These are phyloP conservation scores for Didymellaceae sp. DNA, from an alignment of 2,329 filamentous ascomycete species.

Conservation along the genomic window DNA sequence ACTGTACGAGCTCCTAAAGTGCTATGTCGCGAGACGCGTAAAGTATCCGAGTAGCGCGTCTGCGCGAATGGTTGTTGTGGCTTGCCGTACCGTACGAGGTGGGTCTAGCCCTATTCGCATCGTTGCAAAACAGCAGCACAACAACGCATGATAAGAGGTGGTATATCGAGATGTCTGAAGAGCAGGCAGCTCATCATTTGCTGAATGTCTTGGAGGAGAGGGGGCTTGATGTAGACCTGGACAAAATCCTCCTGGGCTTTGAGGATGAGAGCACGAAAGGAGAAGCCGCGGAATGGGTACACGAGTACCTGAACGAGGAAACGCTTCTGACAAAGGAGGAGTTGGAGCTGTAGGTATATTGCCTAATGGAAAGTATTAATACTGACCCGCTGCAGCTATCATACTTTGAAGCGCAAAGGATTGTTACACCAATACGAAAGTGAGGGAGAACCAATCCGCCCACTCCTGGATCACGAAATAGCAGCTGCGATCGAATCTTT, in stretches of 20 bases:
- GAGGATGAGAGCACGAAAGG: slow-evolving; percentile 50
- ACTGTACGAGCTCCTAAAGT: slow-evolving; percentile 6
- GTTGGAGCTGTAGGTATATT: slow-evolving; percentile 51
- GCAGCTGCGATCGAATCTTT: slow-evolving; percentile 67
- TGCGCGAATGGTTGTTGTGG: slow-evolving; percentile 31
- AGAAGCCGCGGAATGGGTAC: slow-evolving; percentile 54
- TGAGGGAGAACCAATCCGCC: slow-evolving; percentile 47
- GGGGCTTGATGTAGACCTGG: slow-evolving; percentile 51
- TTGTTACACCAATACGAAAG: slow-evolving; percentile 40
- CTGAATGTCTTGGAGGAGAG: slow-evolving; percentile 54
- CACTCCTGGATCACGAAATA: slow-evolving; percentile 66
- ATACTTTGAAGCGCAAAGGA: slow-evolving; percentile 42
- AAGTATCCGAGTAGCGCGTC: slow-evolving; percentile 37
- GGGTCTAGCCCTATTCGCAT: slow-evolving; percentile 32
- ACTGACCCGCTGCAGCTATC: slow-evolving; percentile 31
- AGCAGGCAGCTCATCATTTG: slow-evolving; percentile 50
- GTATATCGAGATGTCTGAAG: slow-evolving; percentile 38
- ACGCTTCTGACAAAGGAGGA: slow-evolving; percentile 59
- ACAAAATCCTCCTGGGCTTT: slow-evolving; percentile 58
- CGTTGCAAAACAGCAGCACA: slow-evolving; percentile 33
- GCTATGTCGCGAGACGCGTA: slow-evolving; percentile 34
- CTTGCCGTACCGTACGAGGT: slow-evolving; percentile 32
- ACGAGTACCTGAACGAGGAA: slow-evolving; percentile 54
- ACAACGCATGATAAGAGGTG: slow-evolving; percentile 17
- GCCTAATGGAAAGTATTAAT: too few relatives aligned